Evolutionary conservation across 2,329 filamentous ascomycete genomes (phyloP).

Genomic region (Chaetomiaceae sp.): DNA sequence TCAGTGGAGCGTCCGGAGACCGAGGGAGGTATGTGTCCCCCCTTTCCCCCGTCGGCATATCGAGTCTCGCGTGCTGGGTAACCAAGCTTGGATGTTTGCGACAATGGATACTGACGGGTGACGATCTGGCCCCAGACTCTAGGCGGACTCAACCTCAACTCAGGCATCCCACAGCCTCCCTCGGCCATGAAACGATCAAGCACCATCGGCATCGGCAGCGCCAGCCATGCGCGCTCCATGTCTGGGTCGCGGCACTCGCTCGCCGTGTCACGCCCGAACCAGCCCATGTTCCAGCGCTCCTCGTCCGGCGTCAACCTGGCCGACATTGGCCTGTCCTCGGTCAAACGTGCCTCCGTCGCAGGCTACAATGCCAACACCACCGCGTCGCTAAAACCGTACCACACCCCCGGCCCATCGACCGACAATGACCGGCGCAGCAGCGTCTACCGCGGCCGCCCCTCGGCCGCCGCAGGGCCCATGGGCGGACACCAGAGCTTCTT

Average conservation of each 20-base stretch:
- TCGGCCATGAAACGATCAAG: conserved; percentile 93
- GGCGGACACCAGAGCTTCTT: conserved; percentile 87
- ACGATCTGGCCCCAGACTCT: conserved; percentile 59
- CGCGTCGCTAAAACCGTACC: conserved; percentile 63
- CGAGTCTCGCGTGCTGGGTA: background rate
- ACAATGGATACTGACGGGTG: background rate
- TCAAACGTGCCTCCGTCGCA: conserved; percentile 69
- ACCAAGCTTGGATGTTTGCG: background rate
- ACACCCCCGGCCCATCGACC: conserved; percentile 40
- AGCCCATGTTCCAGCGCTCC: conserved; percentile 80
- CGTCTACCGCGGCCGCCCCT: conserved; percentile 67
- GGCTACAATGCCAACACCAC: conserved; percentile 52
- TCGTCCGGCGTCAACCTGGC: conserved; percentile 78
- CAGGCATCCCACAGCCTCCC: conserved; percentile 80
- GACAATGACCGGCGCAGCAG: conserved; percentile 70
- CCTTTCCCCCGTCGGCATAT: too few species aligned
- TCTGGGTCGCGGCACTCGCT: conserved; percentile 83
- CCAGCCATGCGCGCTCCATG: conserved; percentile 73
- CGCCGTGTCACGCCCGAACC: conserved; percentile 74
- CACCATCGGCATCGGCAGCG: conserved; percentile 65
- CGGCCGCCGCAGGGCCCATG: conserved; percentile 60
- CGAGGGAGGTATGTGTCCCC: conserved; percentile 58
- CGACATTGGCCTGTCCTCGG: conserved; percentile 75
- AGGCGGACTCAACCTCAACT: conserved; percentile 76
- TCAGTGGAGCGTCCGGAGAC: conserved; percentile 86